phyloP scores from a whole-genome alignment of 148 eudicot species.

The Vaccinium macrocarpon region DNA sequence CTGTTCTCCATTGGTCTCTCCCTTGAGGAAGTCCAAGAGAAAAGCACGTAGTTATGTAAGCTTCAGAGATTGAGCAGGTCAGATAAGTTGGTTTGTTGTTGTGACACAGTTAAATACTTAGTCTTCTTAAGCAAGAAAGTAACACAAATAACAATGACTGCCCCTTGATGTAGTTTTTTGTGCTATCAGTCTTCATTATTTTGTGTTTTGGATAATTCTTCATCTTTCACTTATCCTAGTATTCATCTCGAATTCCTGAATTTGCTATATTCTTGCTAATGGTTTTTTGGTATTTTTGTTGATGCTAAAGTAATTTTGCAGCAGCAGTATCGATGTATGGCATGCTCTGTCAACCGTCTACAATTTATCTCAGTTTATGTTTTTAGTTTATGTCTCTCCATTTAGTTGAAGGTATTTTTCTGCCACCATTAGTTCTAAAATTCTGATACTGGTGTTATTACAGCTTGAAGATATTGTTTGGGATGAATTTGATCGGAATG shows the following conservation, averaged over 20 bases:
- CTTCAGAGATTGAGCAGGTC: neutral
- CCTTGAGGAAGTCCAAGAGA: neutral
- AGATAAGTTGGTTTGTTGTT: neutral
- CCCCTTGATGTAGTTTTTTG: neutral
- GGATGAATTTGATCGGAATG: constrained; percentile 60
- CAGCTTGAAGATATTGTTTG: constrained; percentile 85
- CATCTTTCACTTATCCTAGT: neutral
- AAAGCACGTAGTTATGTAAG: neutral
- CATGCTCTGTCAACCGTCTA: neutral
- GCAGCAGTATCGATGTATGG: neutral
- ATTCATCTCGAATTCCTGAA: neutral
- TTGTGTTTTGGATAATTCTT: neutral
- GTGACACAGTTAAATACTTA: neutral
- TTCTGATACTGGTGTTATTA: constrained; percentile 35
- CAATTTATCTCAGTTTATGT: neutral
- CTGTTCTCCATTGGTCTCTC: neutral
- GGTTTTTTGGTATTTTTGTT: neutral
- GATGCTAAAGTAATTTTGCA: neutral
- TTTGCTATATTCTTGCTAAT: neutral
- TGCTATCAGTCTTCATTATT: neutral
- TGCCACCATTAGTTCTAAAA: constrained; percentile 26
- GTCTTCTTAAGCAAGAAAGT: neutral
- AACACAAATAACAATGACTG: neutral
- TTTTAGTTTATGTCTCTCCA: neutral
- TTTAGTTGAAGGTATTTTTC: neutral